phyloP scores from a whole-genome alignment of 2,329 filamentous ascomycete genomes.

The Cephalotrichum gorgonifer region DNA sequence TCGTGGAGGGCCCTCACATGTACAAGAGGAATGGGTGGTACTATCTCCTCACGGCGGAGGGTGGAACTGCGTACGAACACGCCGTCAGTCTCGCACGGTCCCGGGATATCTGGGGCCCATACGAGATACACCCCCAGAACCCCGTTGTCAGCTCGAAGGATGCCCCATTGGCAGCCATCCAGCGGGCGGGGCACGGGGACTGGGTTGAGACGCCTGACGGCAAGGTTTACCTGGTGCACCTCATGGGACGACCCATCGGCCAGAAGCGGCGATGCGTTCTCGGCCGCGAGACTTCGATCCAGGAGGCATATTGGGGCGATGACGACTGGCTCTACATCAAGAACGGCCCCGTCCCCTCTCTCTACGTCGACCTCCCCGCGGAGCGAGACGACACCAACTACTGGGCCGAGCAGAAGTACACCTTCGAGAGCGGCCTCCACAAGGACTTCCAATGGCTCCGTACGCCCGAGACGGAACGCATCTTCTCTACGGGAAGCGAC shows the following conservation, averaged over 20 bases:
- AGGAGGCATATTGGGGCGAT: constrained; percentile 46
- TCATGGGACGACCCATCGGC: constrained; percentile 38
- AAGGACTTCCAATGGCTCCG: constrained; percentile 48
- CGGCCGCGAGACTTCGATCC: constrained; percentile 45
- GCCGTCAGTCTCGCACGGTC: constrained; percentile 48
- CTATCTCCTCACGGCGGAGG: constrained; percentile 49
- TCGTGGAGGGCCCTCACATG: constrained; percentile 48
- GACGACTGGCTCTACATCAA: constrained; percentile 56
- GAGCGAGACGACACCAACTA: constrained; percentile 34
- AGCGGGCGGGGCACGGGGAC: constrained; percentile 43
- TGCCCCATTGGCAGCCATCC: constrained; percentile 34
- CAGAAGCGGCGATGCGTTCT: constrained; percentile 42
- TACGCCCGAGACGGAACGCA: constrained; percentile 42
- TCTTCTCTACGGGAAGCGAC: constrained; percentile 27
- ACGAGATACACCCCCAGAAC: constrained; percentile 47
- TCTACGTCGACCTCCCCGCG: constrained; percentile 40
- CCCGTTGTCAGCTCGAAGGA: constrained; percentile 45
- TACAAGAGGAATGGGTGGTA: constrained; percentile 50
- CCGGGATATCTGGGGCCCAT: constrained; percentile 47
- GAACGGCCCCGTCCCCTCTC: constrained; percentile 42
- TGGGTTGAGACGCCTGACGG: constrained; percentile 44
- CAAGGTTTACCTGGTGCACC: constrained; percentile 41
- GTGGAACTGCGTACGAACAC: constrained; percentile 51
- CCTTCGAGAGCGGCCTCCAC: constrained; percentile 32
- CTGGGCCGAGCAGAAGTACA: constrained; percentile 38